Base-by-base conservation (phyloP, 2,329 filamentous ascomycete species). In the Pseudogymnoascus sp. region DNA sequence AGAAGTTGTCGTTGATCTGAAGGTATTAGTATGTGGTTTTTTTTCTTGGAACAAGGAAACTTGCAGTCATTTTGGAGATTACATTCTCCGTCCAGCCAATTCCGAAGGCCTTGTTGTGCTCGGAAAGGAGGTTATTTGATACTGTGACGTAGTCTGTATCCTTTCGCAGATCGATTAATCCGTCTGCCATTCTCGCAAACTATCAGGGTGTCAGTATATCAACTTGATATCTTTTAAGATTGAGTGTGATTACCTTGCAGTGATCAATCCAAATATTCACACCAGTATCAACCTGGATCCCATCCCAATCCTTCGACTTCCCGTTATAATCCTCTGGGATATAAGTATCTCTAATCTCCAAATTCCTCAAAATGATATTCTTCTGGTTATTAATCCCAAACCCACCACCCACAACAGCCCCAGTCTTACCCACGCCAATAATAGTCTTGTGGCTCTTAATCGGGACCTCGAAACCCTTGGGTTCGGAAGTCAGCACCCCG, bases 41-140 rank as follows among this genome's bases (percentile, higher is more conserved):
- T 10, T 28, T 11, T 5, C 14, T 4, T 4, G 7, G 10, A 53
- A 28, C 1, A 16, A 2, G 14, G 46, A 5, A 16, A 11, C 46
- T 31, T 12, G 31, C 46, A 2, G 68, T 70, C 10, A 64, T 66
- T 63, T 69, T 66, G 10, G 67, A 60, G 31, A 68, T 66, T 0
- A 70, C 67, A 31, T 69, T 70, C 2, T 67, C 66, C 12, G 66
- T 67, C 68, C 68, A 70, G 21, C 68, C 68, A 50, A 70, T 69
- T 14, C 68, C 68, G n/a, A 70, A 67, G 16, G 66, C 66, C 59
- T 70, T 70, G 62, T 70, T 69, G 62, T 70, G 68, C 59, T 70
- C 65, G 37, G 65, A 65, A 36, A 70, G 65, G 5, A 68, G 64
- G 50, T 62, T 65, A 42, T 68, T 66, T 14, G 68, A 70, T 31